Percentiles rank a stretch among this genome's conserved stretches.
Evolutionary conservation across 495 filamentous ascomycete species (phyloP).

Genomic region (Podospora pseudocomata): DNA sequence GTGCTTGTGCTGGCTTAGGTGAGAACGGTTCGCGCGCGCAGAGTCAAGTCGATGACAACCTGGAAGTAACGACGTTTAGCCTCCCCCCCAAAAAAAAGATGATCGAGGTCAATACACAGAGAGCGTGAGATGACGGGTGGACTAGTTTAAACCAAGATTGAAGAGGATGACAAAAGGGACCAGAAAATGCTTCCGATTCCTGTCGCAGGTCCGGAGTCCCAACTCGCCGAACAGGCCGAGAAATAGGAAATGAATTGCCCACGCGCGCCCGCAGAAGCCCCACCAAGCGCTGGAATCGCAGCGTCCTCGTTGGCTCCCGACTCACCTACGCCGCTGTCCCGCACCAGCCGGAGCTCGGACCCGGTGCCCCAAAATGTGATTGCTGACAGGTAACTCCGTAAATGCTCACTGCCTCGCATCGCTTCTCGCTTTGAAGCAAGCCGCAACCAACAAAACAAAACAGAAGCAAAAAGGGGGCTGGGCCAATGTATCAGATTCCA

Average conservation of each 20-base stretch:
- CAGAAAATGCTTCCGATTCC: neutral
- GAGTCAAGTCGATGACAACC: too few relatives aligned
- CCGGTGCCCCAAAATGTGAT: neutral
- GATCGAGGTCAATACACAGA: too few relatives aligned
- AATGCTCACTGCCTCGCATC: too few relatives aligned
- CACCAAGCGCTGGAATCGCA: neutral
- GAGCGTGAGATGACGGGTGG: neutral
- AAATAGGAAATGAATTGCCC: neutral
- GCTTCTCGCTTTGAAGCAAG: too few relatives aligned
- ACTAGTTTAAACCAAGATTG: neutral
- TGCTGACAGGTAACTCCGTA: neutral
- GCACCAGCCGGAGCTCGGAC: slow-evolving; percentile 1
- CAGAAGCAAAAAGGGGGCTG: neutral
- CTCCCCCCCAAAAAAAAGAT: too few relatives aligned
- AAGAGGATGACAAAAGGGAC: neutral
- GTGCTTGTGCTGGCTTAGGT: too few relatives aligned
- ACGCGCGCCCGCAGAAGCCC: neutral
- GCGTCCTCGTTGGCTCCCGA: neutral
- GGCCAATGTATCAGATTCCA: neutral
- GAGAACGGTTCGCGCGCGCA: too few relatives aligned
- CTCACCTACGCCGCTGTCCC: neutral
- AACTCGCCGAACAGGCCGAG: neutral
- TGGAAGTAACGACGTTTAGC: too few relatives aligned
- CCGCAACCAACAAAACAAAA: neutral
- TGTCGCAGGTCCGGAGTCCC: neutral